These are phyloP conservation scores for Diplodia mutila DNA, from an alignment of 2,329 filamentous ascomycete species.

Conservation along the genomic window DNA sequence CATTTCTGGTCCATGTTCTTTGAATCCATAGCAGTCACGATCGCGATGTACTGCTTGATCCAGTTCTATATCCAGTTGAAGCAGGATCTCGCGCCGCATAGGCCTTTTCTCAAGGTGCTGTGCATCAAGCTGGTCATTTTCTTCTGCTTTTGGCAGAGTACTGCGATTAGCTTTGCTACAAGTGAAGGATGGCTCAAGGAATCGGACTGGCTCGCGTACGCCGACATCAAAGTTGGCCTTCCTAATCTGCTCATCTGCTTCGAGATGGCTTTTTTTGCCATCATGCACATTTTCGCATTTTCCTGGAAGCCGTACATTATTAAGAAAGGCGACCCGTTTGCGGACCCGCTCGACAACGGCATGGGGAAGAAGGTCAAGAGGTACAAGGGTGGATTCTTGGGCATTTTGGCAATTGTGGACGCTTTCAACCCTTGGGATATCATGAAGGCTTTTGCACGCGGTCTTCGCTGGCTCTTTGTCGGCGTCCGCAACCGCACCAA, in stretches of 20 bases:
- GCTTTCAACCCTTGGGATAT: conserved; percentile 83
- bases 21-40: conserved; percentile 71
- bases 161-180: conserved; percentile 64
- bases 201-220: conserved; percentile 65
- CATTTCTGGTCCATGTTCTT: conserved; percentile 81
- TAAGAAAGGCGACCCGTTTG: conserved; percentile 29
- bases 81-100: conserved; percentile 67
- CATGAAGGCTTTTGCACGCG: conserved; percentile 75
- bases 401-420: conserved; percentile 68
- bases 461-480: conserved; percentile 79
- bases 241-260: conserved; percentile 77
- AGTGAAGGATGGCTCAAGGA: conserved; percentile 66
- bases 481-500: conserved; percentile 64
- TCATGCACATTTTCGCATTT: conserved; percentile 83
- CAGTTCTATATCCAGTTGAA: conserved; percentile 84
- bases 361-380: conserved; percentile 26
- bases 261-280: conserved; percentile 80
- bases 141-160: conserved; percentile 81
- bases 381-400: conserved; percentile 57
- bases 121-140: conserved; percentile 93
- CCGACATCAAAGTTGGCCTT: conserved; percentile 80
- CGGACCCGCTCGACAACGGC: conserved; percentile 34
- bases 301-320: conserved; percentile 71
- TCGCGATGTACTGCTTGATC: conserved; percentile 87
- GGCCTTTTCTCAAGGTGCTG: conserved; percentile 77